These are phyloP conservation scores for Dujonia santamariae DNA, from an alignment of 1,139 yeast genomes.

Conservation along the genomic window DNA sequence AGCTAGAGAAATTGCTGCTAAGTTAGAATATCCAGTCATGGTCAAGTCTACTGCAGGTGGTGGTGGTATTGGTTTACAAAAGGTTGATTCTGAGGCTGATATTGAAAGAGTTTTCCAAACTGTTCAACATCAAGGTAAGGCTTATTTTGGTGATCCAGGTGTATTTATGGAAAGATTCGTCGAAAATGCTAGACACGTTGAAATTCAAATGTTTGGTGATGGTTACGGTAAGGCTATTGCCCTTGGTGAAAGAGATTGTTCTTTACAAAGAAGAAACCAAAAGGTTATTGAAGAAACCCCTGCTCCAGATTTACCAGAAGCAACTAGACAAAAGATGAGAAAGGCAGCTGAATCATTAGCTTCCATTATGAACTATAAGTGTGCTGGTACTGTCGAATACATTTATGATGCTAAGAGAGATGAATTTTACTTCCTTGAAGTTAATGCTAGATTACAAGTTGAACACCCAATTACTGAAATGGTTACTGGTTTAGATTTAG, in stretches of 20 bases:
- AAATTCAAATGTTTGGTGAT: constrained; percentile 94
- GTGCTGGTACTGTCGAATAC: constrained; percentile 97
- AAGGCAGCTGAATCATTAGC: constrained; percentile 83
- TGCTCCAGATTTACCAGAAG: constrained; percentile 86
- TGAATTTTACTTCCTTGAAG: constrained; percentile 91
- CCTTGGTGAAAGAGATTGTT: constrained; percentile 95
- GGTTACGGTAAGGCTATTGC: constrained; percentile 91
- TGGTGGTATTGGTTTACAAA: constrained; percentile 96
- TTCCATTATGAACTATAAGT: constrained; percentile 77
- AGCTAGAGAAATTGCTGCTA: constrained; percentile 73
- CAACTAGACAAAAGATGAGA: constrained; percentile 73
- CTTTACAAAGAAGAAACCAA: constrained; percentile 94
- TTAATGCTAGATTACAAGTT: constrained; percentile 94
- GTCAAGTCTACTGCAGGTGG: constrained; percentile 98
- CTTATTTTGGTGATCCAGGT: constrained; percentile 93
- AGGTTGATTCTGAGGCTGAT: constrained; percentile 79
- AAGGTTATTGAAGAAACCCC: constrained; percentile 97
- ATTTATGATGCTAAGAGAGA: constrained; percentile 83
- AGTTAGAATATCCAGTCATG: constrained; percentile 88
- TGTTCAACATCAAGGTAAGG: constrained; percentile 89
- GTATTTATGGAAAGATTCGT: constrained; percentile 93
- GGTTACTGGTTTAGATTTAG: constrained; percentile 91
- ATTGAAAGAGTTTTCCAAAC: constrained; percentile 81
- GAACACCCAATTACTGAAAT: constrained; percentile 97
- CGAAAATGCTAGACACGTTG: constrained; percentile 93